Conservation (phyloP, 495 filamentous ascomycete species). For the Achaetomiella virescens region DNA sequence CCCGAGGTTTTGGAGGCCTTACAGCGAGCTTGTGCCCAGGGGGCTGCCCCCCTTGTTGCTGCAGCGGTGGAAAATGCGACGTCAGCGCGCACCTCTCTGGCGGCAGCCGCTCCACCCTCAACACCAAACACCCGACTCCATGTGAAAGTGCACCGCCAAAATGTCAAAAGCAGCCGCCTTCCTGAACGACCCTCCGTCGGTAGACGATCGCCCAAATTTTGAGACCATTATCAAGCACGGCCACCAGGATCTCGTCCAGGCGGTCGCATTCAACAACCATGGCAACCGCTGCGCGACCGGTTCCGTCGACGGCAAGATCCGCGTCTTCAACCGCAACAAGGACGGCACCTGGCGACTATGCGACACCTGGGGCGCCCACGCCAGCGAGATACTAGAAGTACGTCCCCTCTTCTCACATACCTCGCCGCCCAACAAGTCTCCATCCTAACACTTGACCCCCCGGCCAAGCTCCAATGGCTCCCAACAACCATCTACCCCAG, state of each 20-base stretch:
- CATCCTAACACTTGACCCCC: background rate
- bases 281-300: slow-evolving; percentile 87
- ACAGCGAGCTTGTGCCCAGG: too few relatives aligned
- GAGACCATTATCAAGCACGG: slow-evolving; percentile 50
- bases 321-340: slow-evolving; percentile 77
- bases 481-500: slow-evolving; percentile 52
- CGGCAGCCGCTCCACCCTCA: background rate
- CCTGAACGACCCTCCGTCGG: slow-evolving; percentile 63
- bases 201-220: slow-evolving; percentile 63
- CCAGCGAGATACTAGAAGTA: slow-evolving; percentile 86
- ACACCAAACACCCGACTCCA: too few relatives aligned
- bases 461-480: slow-evolving; percentile 67
- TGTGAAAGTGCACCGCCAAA: background rate
- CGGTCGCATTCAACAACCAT: slow-evolving; percentile 67
- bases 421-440: background rate
- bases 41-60: too few relatives aligned
- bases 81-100: background rate
- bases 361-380: slow-evolving; percentile 88
- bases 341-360: slow-evolving; percentile 71
- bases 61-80: too few relatives aligned
- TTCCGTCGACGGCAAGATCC: slow-evolving; percentile 87
- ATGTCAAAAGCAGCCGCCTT: slow-evolving; percentile 33
- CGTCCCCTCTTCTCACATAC: slow-evolving; percentile 15
- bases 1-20: too few relatives aligned
- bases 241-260: slow-evolving; percentile 63